phyloP scores from a whole-genome alignment of 352 stramenopile genomes.

The Blastocystis sp. region DNA sequence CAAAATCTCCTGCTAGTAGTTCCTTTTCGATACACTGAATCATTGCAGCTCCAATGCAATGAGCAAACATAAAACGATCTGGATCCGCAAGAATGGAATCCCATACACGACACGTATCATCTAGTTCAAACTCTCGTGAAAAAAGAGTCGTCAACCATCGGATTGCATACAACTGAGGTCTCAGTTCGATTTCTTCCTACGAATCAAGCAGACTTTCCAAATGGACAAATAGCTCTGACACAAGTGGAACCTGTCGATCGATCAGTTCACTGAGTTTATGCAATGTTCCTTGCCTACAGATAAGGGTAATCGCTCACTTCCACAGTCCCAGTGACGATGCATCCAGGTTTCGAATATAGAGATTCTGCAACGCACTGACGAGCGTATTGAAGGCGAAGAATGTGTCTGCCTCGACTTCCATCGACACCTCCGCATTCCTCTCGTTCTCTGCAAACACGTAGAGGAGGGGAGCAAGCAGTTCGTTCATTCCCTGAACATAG shows the following conservation, averaged over 20 bases:
- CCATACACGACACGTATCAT: constrained; percentile 77
- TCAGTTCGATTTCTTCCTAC: constrained; percentile 65
- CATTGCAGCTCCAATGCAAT: constrained; percentile 74
- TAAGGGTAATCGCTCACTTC: not conserved
- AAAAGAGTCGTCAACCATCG: constrained; percentile 78
- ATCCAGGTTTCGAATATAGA: constrained; percentile 68
- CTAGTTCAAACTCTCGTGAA: constrained; percentile 70
- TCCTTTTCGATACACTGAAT: constrained; percentile 69
- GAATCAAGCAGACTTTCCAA: not conserved
- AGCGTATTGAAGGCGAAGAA: constrained; percentile 74
- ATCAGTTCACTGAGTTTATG: not conserved
- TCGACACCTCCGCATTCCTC: not conserved
- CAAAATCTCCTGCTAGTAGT: constrained; percentile 67
- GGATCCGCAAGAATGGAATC: constrained; percentile 73
- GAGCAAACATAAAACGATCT: constrained; percentile 72
- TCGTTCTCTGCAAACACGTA: constrained; percentile 70
- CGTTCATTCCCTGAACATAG: constrained; percentile 84
- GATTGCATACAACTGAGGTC: constrained; percentile 72
- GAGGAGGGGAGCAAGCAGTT: constrained; percentile 74
- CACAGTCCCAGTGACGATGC: constrained; percentile 27
- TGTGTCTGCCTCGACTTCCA: constrained; percentile 68
- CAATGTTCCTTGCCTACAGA: not conserved
- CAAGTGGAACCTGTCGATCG: not conserved
- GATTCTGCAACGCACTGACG: constrained; percentile 71
- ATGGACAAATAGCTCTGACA: not conserved